These are phyloP conservation scores for Nannizziopsis arthrosporioides DNA, from an alignment of 2,329 filamentous ascomycete species.

Conservation along the genomic window DNA sequence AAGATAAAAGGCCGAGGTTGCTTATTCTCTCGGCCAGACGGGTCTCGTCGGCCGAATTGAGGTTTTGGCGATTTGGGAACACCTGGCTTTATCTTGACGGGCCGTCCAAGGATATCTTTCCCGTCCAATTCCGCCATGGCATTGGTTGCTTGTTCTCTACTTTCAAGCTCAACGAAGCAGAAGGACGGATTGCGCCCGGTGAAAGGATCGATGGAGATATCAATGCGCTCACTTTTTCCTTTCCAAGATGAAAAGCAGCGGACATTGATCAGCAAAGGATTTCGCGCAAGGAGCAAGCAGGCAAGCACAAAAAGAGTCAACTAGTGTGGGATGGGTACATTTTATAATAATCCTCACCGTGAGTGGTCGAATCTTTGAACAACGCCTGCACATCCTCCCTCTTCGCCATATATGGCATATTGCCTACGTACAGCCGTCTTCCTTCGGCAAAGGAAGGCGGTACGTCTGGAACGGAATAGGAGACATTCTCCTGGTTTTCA, in stretches of 20 bases:
- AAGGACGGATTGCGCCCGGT: slow-evolving; percentile 60
- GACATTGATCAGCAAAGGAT: background rate
- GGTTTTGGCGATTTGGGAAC: slow-evolving; percentile 41
- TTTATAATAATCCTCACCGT: slow-evolving; percentile 22
- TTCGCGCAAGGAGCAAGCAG: background rate
- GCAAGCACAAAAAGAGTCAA: background rate
- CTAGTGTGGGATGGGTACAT: slow-evolving; percentile 21
- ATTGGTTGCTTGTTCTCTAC: slow-evolving; percentile 44
- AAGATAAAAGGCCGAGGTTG: slow-evolving; percentile 19
- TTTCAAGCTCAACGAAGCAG: slow-evolving; percentile 59
- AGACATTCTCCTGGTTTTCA: background rate
- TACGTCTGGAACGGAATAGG: background rate
- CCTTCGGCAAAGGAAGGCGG: slow-evolving; percentile 27
- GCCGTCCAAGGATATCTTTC: slow-evolving; percentile 44
- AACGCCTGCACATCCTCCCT: slow-evolving; percentile 39
- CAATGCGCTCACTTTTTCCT: slow-evolving; percentile 43
- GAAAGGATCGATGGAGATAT: slow-evolving; percentile 58
- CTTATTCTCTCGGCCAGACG: slow-evolving; percentile 4
- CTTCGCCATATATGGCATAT: slow-evolving; percentile 45
- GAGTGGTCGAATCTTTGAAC: slow-evolving; percentile 30
- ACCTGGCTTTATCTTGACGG: slow-evolving; percentile 54
- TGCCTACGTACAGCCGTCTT: slow-evolving; percentile 43
- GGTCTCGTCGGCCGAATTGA: slow-evolving; percentile 13
- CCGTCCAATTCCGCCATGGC: slow-evolving; percentile 49
- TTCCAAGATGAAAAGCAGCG: slow-evolving; percentile 12